These are phyloP conservation scores for Puccinia polysora DNA, from an alignment of 1,284 basidiomycete species.

Conservation along the genomic window DNA sequence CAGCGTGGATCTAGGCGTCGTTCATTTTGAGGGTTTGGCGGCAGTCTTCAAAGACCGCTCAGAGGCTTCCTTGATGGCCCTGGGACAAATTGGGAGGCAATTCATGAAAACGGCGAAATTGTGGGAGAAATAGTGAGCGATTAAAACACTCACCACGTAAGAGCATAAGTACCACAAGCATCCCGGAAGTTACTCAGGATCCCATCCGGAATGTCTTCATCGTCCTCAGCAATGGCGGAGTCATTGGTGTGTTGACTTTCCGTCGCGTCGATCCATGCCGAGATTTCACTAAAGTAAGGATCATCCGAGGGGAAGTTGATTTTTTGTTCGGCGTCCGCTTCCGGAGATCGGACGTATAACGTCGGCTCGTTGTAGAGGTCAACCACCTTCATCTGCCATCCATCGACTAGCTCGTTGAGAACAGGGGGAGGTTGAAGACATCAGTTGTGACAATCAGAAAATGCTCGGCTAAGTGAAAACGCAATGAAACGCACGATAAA, in stretches of 20 bases:
- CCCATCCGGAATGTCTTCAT: slow-evolving; percentile 34
- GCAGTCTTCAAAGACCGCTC: slow-evolving; percentile 48
- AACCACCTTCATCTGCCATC: slow-evolving; percentile 71
- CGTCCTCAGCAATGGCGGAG: slow-evolving; percentile 1
- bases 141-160: slow-evolving; percentile 26
- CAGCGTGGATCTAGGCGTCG: no score
- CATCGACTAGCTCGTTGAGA: slow-evolving; percentile 62
- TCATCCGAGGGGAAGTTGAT: slow-evolving; percentile 5
- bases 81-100: not conserved
- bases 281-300: slow-evolving; percentile 13
- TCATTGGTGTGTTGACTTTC: slow-evolving; percentile 59
- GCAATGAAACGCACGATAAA: slow-evolving; percentile 45
- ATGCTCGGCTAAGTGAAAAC: no score
- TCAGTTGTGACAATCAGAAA: not conserved
- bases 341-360: slow-evolving; percentile 75
- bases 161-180: slow-evolving; percentile 42
- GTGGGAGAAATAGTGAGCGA: not conserved
- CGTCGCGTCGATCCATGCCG: slow-evolving; percentile 39
- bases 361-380: slow-evolving; percentile 72
- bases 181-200: slow-evolving; percentile 39
- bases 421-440: not conserved
- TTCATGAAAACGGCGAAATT: slow-evolving; percentile 31
- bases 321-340: slow-evolving; percentile 67
- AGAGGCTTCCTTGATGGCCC: slow-evolving; percentile 49
- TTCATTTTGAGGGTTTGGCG: not conserved